Evolutionary conservation across 169 alveolate species (phyloP), one percentile per base, ranked within the genome.

Genomic region (Eimeria brunetti): DNA sequence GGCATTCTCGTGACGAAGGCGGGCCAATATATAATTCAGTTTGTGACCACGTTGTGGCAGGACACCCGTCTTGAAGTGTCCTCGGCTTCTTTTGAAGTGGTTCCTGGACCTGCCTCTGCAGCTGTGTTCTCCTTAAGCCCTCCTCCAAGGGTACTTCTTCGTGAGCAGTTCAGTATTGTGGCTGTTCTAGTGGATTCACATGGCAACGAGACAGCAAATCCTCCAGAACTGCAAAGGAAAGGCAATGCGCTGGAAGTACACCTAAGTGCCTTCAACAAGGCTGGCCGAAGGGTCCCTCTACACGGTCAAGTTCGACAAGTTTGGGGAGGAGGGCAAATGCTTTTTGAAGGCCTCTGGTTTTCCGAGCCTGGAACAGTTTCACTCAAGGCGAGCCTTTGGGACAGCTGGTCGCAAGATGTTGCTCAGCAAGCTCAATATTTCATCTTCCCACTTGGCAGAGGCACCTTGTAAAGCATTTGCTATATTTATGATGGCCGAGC

Each of bases 91-190:
- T 86, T 86, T 86, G 83, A 86, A 64, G 62, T 86, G 22, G 93
- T 86, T 44, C 83, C 93, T 12, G 93, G 93, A 16, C 83, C 83
- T 9, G 93, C 93, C 53, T 30, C 75, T 33, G 80, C 93, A 86
- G 80, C 93, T 16, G 41, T 12, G 20, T 86, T 86, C 64, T 36
- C 83, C 56, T 14, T 86, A n/a, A 86, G 27, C 20, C 93, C 93
- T 12, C 93, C 93, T 86, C 27, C 83, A 71, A 36, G 83, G 49
- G 78, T 86, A 41, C 93, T 86, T 27, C 6, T 64, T 16, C 93
- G 69, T 60, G 93, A 86, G 27, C 93, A 81, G 46, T 58, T 86
- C 41, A 86, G 93, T 38, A 67, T 62, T 86, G 93, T 86, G 78
- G 78, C 71, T n/a, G 41, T 49, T 44, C 36, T 86, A 11, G 93